These are phyloP conservation scores for Trichoderma virens DNA, from an alignment of 495 filamentous ascomycete genomes.

Conservation along the genomic window DNA sequence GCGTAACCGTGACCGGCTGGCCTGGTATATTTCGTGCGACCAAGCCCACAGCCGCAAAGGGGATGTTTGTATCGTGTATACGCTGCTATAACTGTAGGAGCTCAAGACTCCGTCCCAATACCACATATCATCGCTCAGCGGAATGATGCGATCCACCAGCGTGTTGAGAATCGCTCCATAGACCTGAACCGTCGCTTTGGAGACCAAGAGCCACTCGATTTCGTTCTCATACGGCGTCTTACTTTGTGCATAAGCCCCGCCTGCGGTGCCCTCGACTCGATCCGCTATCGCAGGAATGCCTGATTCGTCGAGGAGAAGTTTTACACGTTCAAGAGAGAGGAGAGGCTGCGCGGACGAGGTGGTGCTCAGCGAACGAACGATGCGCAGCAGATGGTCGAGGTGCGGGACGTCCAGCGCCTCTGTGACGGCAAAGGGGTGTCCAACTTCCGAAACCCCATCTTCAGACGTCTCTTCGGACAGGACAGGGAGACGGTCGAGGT, in stretches of 20 bases:
- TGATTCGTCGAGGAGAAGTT: conserved; percentile 52
- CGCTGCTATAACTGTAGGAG: conserved; percentile 58
- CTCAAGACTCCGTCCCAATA: conserved; percentile 86
- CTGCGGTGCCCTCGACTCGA: background rate
- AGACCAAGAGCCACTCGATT: conserved; percentile 78
- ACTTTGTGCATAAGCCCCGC: conserved; percentile 14
- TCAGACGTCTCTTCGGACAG: conserved; percentile 15
- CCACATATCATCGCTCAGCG: conserved; percentile 71
- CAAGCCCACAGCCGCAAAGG: conserved; percentile 63
- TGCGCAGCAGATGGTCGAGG: conserved; percentile 47
- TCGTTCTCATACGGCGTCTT: conserved; percentile 54
- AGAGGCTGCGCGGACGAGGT: conserved; percentile 49
- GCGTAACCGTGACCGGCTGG: conserved; percentile 41
- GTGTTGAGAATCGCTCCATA: conserved; percentile 69
- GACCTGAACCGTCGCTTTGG: conserved; percentile 77
- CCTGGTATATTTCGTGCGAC: conserved; percentile 52
- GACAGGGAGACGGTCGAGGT: conserved; percentile 62
- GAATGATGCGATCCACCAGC: conserved; percentile 72
- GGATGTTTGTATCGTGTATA: conserved; percentile 78
- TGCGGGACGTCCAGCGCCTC: conserved; percentile 30
- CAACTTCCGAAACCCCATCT: conserved; percentile 19
- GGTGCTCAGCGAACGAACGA: conserved; percentile 62
- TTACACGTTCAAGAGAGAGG: conserved; percentile 45
- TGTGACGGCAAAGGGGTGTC: background rate
- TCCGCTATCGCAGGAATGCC: conserved; percentile 25